A percentile compares a stretch with the other conserved stretches of the same genome.
Conservation (phyloP, 345 rosid genomes). For the Euclidium syriacum region DNA sequence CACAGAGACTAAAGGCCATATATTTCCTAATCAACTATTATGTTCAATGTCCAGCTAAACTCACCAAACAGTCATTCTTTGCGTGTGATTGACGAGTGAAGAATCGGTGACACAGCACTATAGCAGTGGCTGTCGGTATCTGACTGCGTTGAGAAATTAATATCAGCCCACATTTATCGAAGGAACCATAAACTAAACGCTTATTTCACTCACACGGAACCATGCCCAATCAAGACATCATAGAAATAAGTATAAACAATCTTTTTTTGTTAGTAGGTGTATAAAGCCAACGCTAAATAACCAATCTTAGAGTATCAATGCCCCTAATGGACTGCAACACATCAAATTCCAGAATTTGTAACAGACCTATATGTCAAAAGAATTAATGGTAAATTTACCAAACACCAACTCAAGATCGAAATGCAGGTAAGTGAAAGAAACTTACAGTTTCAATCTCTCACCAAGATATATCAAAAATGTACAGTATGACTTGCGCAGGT, state of each 20-base stretch:
- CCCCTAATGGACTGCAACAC: neutral
- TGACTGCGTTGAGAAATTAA: conserved; percentile 48
- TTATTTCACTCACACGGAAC: neutral
- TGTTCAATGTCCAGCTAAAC: conserved; percentile 1
- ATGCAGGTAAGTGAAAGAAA: neutral
- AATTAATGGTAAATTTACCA: neutral
- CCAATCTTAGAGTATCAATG: too few relatives aligned
- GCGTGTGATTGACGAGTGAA: conserved; percentile 87
- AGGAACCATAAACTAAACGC: neutral
- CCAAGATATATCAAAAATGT: conserved; percentile 71
- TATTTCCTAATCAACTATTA: neutral
- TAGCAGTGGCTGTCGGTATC: conserved; percentile 82
- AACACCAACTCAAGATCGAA: neutral
- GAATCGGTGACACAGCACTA: conserved; percentile 83
- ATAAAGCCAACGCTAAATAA: neutral
- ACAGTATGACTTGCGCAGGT: conserved; percentile 76
- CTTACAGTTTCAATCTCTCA: conserved; percentile 73
- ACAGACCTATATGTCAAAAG: neutral
- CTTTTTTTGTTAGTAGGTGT: too few relatives aligned
- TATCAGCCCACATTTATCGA: conserved; percentile 1
- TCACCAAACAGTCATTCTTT: conserved; percentile 80
- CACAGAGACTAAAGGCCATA: neutral
- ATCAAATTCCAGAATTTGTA: neutral
- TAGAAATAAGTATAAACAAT: too few relatives aligned
- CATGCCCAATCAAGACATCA: too few relatives aligned